Percentiles rank a stretch among this genome's conserved stretches.
phyloP scores from a whole-genome alignment of 768 basidiomycete genomes.

The Naematelia encephala region DNA sequence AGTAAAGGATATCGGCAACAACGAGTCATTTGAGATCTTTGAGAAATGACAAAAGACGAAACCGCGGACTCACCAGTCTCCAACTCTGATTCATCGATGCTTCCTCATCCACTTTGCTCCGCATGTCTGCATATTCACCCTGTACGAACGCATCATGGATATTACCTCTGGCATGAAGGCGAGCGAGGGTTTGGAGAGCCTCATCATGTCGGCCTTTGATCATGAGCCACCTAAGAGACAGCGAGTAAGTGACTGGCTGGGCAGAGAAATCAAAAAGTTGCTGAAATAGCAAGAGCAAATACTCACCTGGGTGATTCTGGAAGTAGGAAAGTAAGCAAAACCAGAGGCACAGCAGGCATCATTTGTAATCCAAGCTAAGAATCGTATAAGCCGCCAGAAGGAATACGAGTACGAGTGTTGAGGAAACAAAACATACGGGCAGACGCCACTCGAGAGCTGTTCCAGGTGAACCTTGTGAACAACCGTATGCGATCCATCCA shows the following conservation, averaged over 20 bases:
- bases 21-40: neutral
- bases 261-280: neutral
- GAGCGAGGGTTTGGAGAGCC: conserved; percentile 54
- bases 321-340: conserved; percentile 57
- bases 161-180: conserved; percentile 59
- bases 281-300: neutral
- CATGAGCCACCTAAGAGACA: conserved; percentile 55
- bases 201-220: conserved; percentile 58
- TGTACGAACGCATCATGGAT: conserved; percentile 56
- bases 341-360: conserved; percentile 56
- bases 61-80: conserved; percentile 33
- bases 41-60: neutral
- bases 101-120: conserved; percentile 44
- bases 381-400: conserved; percentile 33
- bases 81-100: conserved; percentile 51
- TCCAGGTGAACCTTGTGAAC: conserved; percentile 54
- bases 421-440: too few species aligned
- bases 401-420: conserved; percentile 4
- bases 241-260: neutral
- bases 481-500: conserved; percentile 79
- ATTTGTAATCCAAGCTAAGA: conserved; percentile 56
- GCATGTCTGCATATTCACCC: conserved; percentile 46
- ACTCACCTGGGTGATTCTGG: conserved; percentile 56
- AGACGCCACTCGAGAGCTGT: conserved; percentile 58
- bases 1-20: conserved; percentile 24